A percentile compares a stretch with the other conserved stretches of the same genome.
Conservation (phyloP, 2,329 filamentous ascomycete genomes). For the Fusarium agapanthi region DNA sequence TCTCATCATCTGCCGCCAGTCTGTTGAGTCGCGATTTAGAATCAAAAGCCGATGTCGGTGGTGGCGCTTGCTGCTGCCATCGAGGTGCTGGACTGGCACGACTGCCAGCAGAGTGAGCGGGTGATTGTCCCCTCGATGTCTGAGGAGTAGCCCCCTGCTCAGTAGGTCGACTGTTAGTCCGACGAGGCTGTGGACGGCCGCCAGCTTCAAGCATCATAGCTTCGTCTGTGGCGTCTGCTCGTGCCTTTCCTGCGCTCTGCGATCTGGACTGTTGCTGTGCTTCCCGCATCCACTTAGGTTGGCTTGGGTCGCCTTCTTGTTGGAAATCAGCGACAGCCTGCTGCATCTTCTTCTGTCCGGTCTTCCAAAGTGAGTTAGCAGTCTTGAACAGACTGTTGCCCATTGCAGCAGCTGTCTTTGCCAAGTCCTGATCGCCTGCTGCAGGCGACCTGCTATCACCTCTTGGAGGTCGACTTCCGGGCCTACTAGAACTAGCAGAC, state of each 20-base stretch:
- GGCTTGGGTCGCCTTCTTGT: conserved; percentile 73
- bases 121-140: conserved; percentile 60
- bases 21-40: conserved; percentile 69
- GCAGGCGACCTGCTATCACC: conserved; percentile 65
- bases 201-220: conserved; percentile 82
- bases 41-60: conserved; percentile 49
- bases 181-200: conserved; percentile 59
- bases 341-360: conserved; percentile 89
- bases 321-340: conserved; percentile 90
- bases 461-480: conserved; percentile 30
- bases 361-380: conserved; percentile 95
- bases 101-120: conserved; percentile 55
- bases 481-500: conserved; percentile 49
- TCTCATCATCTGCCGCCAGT: conserved; percentile 80
- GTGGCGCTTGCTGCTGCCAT: conserved; percentile 63
- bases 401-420: conserved; percentile 83
- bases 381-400: conserved; percentile 90
- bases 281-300: conserved; percentile 96
- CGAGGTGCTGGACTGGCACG: conserved; percentile 60
- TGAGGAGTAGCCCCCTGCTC: conserved; percentile 43
- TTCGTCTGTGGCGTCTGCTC: conserved; percentile 68
- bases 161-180: conserved; percentile 40
- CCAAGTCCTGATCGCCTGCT: conserved; percentile 73
- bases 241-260: conserved; percentile 45
- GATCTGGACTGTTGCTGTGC: conserved; percentile 58